Percentiles rank a stretch among this genome's conserved stretches.
These are phyloP conservation scores for Nematocida major DNA, from an alignment of 371 early-diverging fungal species.

Conservation along the genomic window DNA sequence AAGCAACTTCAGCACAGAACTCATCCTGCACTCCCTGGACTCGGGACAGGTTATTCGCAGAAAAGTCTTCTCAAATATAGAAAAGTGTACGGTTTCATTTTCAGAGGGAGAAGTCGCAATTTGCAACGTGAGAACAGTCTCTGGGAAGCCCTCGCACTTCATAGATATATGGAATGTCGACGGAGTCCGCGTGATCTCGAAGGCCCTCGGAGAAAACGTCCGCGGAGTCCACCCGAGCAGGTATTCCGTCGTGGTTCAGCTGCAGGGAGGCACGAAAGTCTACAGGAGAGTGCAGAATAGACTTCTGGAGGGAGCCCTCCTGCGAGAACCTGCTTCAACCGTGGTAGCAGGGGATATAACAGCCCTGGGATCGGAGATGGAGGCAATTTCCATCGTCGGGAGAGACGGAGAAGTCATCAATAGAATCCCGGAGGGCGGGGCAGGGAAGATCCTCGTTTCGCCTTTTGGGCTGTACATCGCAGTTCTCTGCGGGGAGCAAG, in stretches of 20 bases:
- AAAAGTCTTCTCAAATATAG: slow-evolving; percentile 23
- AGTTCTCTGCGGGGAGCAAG: slow-evolving; percentile 23
- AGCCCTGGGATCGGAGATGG: neutral
- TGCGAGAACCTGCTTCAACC: slow-evolving; percentile 5
- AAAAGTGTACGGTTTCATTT: slow-evolving; percentile 2
- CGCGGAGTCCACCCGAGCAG: neutral
- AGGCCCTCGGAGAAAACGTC: slow-evolving; percentile 31
- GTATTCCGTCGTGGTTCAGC: neutral
- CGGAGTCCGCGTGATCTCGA: neutral
- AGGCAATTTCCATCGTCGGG: neutral
- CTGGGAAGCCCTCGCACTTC: neutral
- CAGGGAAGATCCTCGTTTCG: slow-evolving; percentile 12
- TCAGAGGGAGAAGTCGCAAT: neutral
- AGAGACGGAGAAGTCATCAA: slow-evolving; percentile 14
- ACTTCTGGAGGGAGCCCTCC: neutral
- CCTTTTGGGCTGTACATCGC: slow-evolving; percentile 43
- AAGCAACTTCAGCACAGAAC: neutral
- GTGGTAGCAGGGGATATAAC: neutral
- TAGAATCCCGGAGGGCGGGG: neutral
- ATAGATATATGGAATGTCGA: slow-evolving; percentile 35
- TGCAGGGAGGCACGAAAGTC: neutral
- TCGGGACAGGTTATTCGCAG: slow-evolving; percentile 4
- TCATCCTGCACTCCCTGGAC: neutral
- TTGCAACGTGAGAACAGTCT: neutral
- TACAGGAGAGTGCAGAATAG: neutral